Evolutionary conservation across 2,329 filamentous ascomycete genomes (phyloP).

Genomic region (Paecilomyces sp.): DNA sequence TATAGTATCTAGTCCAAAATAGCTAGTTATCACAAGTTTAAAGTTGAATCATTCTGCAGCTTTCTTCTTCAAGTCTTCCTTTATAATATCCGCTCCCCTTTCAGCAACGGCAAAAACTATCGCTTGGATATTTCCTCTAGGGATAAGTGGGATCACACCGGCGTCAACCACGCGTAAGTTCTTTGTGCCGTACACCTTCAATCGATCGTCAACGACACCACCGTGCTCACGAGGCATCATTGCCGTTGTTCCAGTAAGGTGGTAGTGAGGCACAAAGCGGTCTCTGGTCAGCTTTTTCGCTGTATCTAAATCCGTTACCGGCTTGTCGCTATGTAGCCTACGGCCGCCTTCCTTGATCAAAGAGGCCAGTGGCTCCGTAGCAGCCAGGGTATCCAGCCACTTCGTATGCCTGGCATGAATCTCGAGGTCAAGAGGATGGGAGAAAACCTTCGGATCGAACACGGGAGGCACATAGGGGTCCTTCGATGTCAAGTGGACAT

Average conservation of each 20-base stretch:
- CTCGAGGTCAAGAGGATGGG: conserved; percentile 38
- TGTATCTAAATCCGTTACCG: neutral
- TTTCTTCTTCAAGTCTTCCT: conserved; percentile 20
- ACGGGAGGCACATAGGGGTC: conserved; percentile 25
- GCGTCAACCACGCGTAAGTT: conserved; percentile 13
- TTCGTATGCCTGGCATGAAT: conserved; percentile 29
- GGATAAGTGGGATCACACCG: conserved; percentile 10
- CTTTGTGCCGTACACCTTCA: conserved; percentile 33
- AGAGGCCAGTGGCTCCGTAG: conserved; percentile 19
- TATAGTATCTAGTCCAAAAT: neutral
- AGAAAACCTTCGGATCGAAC: conserved; percentile 39
- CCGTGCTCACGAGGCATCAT: conserved; percentile 10
- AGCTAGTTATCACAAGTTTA: neutral
- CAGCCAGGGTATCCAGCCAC: conserved; percentile 24
- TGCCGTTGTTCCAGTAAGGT: conserved; percentile 8
- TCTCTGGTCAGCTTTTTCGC: neutral
- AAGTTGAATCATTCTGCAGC: neutral
- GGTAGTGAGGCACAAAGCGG: conserved; percentile 2
- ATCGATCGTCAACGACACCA: conserved; percentile 12
- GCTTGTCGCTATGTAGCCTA: conserved; percentile 9
- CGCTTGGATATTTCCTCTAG: conserved; percentile 10
- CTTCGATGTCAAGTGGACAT: conserved; percentile 32
- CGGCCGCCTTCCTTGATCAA: conserved; percentile 24
- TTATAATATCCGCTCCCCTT: conserved; percentile 19
- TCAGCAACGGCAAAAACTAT: conserved; percentile 17